Evolutionary conservation across 495 filamentous ascomycete species (phyloP).

Genomic region (Sabuloglossum arenarium): DNA sequence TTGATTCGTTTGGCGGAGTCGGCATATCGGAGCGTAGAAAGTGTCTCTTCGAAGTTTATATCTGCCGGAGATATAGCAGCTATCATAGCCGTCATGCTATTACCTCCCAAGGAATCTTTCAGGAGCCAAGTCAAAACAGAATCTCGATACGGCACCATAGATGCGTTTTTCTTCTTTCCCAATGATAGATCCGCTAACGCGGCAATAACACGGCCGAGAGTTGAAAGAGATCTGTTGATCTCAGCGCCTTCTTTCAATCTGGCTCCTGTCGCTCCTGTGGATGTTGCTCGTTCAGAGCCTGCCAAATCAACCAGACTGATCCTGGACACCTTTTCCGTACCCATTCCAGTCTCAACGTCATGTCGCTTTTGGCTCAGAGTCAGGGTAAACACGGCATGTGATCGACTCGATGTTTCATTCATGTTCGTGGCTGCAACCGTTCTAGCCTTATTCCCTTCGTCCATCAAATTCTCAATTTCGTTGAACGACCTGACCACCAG

Average conservation of each 20-base stretch:
- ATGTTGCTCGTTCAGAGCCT: slow-evolving; percentile 89
- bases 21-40: slow-evolving; percentile 88
- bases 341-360: slow-evolving; percentile 86
- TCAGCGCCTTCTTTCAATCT: slow-evolving; percentile 96
- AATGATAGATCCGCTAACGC: slow-evolving; percentile 79
- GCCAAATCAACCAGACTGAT: slow-evolving; percentile 96
- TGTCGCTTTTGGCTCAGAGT: slow-evolving; percentile 88
- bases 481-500: slow-evolving; percentile 90
- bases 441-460: slow-evolving; percentile 95
- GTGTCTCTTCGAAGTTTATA: slow-evolving; percentile 97
- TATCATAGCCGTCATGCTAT: slow-evolving; percentile 99
- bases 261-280: slow-evolving; percentile 88
- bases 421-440: slow-evolving; percentile 98
- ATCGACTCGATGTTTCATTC: slow-evolving; percentile 98
- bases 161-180: slow-evolving; percentile 65
- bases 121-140: slow-evolving; percentile 91
- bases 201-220: slow-evolving; percentile 93
- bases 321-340: slow-evolving; percentile 91
- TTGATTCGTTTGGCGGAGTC: slow-evolving; percentile 98
- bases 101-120: slow-evolving; percentile 93
- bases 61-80: slow-evolving; percentile 95
- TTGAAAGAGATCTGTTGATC: slow-evolving; percentile 93
- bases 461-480: slow-evolving; percentile 96
- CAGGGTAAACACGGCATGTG: slow-evolving; percentile 93
- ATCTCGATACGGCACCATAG: slow-evolving; percentile 92